Evolutionary conservation across 148 eudicot genomes (phyloP).

Genomic region (Drosera capensis): DNA sequence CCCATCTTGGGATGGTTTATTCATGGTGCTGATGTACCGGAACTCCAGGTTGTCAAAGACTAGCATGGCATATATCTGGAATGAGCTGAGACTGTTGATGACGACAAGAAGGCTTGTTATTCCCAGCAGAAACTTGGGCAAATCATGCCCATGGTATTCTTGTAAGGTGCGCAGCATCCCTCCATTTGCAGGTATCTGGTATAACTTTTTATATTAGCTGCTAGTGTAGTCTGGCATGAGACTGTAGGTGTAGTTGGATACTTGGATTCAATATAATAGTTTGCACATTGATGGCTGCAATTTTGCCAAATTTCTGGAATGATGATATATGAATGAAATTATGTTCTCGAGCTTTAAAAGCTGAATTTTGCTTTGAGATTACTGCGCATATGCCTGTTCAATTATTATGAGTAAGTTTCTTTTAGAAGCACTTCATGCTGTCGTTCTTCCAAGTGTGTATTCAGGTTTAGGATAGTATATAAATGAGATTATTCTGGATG

Average conservation of each 20-base stretch:
- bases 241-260: neutral
- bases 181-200: slow-evolving; percentile 53
- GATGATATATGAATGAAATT: too few species aligned
- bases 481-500: too few species aligned
- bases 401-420: too few species aligned
- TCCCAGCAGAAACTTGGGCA: slow-evolving; percentile 29
- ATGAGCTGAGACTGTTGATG: slow-evolving; percentile 50
- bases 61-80: slow-evolving; percentile 81
- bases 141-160: slow-evolving; percentile 37
- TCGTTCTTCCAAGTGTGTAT: too few species aligned
- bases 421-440: too few species aligned
- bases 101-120: slow-evolving; percentile 40
- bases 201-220: neutral
- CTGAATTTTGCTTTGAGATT: too few species aligned
- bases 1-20: slow-evolving; percentile 24
- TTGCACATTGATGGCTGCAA: neutral
- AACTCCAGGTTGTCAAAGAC: slow-evolving; percentile 70
- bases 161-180: slow-evolving; percentile 56
- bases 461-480: too few species aligned
- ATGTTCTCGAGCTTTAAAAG: too few species aligned
- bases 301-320: too few species aligned
- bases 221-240: neutral
- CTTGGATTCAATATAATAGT: neutral
- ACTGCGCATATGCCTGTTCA: too few species aligned
- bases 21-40: slow-evolving; percentile 22